These are phyloP conservation scores for Thermothelomyces thermophilus DNA, from an alignment of 2,329 filamentous ascomycete species.

Conservation along the genomic window DNA sequence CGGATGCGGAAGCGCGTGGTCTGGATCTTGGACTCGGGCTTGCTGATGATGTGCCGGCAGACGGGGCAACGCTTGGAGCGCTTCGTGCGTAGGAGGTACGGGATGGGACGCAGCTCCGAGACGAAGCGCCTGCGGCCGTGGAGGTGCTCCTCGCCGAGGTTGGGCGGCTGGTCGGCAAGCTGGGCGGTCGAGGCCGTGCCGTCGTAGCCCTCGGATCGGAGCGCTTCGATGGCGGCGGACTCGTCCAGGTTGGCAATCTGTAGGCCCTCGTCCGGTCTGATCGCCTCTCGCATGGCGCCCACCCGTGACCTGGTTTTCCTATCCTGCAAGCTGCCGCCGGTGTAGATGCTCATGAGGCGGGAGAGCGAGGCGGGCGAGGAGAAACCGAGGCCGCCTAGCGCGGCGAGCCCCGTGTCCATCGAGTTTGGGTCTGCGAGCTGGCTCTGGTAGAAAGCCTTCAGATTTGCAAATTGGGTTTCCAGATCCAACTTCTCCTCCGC, in stretches of 20 bases:
- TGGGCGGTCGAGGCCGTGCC: constrained; percentile 49
- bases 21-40: constrained; percentile 84
- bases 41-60: constrained; percentile 91
- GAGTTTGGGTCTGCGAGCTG: constrained; percentile 62
- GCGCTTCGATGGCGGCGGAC: constrained; percentile 50
- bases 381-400: constrained; percentile 49
- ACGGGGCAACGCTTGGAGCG: constrained; percentile 87
- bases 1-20: constrained; percentile 90
- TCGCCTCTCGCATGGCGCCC: constrained; percentile 74
- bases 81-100: constrained; percentile 80
- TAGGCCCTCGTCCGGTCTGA: constrained; percentile 64
- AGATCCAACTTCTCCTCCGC: constrained; percentile 46
- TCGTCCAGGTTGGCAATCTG: constrained; percentile 57
- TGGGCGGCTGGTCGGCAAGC: constrained; percentile 37
- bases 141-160: constrained; percentile 38
- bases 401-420: constrained; percentile 41
- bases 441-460: constrained; percentile 74
- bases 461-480: constrained; percentile 65
- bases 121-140: constrained; percentile 51
- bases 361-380: constrained; percentile 75
- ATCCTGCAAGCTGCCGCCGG: constrained; percentile 53
- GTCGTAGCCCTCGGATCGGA: constrained; percentile 56
- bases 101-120: constrained; percentile 71
- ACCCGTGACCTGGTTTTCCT: constrained; percentile 62
- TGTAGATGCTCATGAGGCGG: constrained; percentile 89